Evolutionary conservation across 805 yeast species (phyloP), one percentile per base, ranked within the genome.

Genomic region (Lipomyces spencermartinsiae): DNA sequence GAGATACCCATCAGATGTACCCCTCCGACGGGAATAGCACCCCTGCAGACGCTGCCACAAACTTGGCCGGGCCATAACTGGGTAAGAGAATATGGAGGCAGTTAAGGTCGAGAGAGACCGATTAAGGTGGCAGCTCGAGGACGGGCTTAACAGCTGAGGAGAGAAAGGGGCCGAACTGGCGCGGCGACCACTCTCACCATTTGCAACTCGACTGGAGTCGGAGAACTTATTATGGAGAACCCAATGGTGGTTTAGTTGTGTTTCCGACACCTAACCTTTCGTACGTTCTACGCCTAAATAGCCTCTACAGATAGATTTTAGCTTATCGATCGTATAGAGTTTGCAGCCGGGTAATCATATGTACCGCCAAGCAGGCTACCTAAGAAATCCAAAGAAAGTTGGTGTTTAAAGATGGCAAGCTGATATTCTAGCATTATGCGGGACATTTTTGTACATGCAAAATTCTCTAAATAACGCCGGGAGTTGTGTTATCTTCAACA

Each of bases 21-120:
- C 57, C 58, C 60, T 55, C 39, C 63, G 46, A 19, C 60, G 62
- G 35, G 35, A 37, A 49, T 33, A 60, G 61, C 66, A 39, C 54
- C 58, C 62, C 33, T 54, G 58, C 33, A 63, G 33, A 9, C 72
- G 71, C 35, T 25, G 39, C 72, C 72, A 69, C 19, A 67, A 46
- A 31, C 62, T 46, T 5, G 65, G 68, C 61, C 61, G 61, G 31
- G 62, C 66, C 70, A 65, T 64, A 29, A 22, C 43, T 58, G 16
- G 31, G 31, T 22, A 31, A 8, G 7, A 14, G 29, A 19, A 8
- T 22, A 35, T 31, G 1, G 49, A n/a, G 31, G 58, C 19, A 8
- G 46, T 8, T 34, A n/a, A 4, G 37, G 57, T 31, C 49, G 22
- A 16, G 10, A 43, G 2, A 43, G 49, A 43, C 49, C 49, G 2